Evolutionary conservation across 225 moss, liverwort and hornwort genomes (phyloP).

Genomic region (Sphagnum tenellum): DNA sequence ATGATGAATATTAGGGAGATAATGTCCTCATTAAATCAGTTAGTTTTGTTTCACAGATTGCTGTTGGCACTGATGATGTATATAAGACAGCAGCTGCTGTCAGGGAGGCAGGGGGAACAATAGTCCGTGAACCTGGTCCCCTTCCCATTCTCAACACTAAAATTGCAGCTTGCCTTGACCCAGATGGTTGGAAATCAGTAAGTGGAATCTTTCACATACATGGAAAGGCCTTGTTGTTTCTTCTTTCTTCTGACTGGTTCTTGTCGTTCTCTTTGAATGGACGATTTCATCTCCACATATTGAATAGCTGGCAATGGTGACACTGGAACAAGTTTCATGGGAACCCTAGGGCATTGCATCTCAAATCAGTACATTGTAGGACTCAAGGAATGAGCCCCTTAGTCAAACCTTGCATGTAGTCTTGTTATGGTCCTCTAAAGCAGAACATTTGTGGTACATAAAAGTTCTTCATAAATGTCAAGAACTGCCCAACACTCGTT

Average conservation of each 20-base stretch:
- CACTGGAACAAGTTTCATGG: not conserved
- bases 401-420: too few relatives aligned
- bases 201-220: conserved; percentile 7
- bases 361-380: too few relatives aligned
- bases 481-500: too few relatives aligned
- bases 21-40: too few relatives aligned
- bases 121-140: conserved; percentile 80
- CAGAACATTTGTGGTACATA: not conserved
- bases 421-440: not conserved
- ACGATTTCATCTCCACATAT: not conserved
- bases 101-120: conserved; percentile 54
- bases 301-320: not conserved
- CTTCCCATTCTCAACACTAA: conserved; percentile 85
- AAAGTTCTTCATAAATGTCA: too few relatives aligned
- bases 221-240: too few relatives aligned
- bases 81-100: conserved; percentile 92
- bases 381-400: too few relatives aligned
- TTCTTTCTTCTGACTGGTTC: too few relatives aligned
- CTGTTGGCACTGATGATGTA: conserved; percentile 88
- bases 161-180: conserved; percentile 78
- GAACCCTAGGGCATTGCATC: too few relatives aligned
- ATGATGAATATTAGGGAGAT: too few relatives aligned
- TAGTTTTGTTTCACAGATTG: conserved; percentile 36
- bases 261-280: too few relatives aligned
- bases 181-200: conserved; percentile 98